Base-by-base conservation (phyloP, 768 basidiomycete species). In the Pilatotrama ljubarskyi region DNA sequence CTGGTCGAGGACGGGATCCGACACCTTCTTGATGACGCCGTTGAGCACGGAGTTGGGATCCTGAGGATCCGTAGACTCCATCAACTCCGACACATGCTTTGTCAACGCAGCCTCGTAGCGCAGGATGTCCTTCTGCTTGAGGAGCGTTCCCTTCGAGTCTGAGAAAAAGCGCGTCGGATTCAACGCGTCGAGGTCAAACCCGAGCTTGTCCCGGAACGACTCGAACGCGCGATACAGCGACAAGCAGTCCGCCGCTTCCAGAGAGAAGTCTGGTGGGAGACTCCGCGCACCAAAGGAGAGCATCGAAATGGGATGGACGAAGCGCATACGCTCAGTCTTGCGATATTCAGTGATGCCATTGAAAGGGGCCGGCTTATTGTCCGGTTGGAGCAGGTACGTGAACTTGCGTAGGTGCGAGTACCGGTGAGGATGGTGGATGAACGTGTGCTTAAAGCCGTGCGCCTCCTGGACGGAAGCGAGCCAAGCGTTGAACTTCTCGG, bases 351-450 rank as follows among this genome's bases (percentile, higher is more conserved):
- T 50, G 26, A 86, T 66, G 13, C 80, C 78, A 38, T 51, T 62
- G 71, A 80, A 84, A 15, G 18, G 46, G 20, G 52, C 20, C 0
- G 65, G 51, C 8, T 58, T 54, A 47, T 62, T 61, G 11, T 70
- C 68, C 18, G 75, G 63, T 25, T 73, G 60, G 1, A 78, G 69
- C 36, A 75, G 68, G 65, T 88, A 90, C 58, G 74, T 77, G 68
- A 81, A 88, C 69, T 90, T 90, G 43, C 89, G 81, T 1, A 90
- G 78, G 63, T 89, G 87, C 3, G 87, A 89, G 68, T 88, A 90
- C 11, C 88, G 82, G 70, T 89, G 83, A 1, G 80, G 82, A 68
- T 88, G 84, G 53, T 84, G 70, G 41, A 90, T 79, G 67, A 85
- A 83, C 1, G 74, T 76, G 68, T 90, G 83, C 26, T 81, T 71